phyloP scores from a whole-genome alignment of 2,329 filamentous ascomycete genomes.

The Tolypocladium guangdongense region DNA sequence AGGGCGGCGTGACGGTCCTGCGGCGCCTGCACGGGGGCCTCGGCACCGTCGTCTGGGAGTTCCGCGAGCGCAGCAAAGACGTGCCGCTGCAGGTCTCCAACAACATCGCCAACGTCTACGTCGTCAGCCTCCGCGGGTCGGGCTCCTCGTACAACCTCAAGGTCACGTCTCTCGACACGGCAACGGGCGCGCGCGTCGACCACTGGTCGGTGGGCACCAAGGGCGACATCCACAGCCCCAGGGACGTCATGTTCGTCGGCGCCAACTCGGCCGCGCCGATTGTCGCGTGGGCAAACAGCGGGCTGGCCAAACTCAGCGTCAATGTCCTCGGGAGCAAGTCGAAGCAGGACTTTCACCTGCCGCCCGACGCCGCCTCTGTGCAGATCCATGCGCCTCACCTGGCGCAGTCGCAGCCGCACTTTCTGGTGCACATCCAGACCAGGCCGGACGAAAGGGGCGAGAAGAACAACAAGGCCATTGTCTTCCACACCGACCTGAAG shows the following conservation, averaged over 20 bases:
- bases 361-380: slow-evolving; percentile 36
- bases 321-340: slow-evolving; percentile 56
- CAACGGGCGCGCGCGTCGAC: slow-evolving; percentile 60
- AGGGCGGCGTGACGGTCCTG: slow-evolving; percentile 45
- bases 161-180: slow-evolving; percentile 60
- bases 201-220: slow-evolving; percentile 66
- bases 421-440: slow-evolving; percentile 73
- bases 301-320: slow-evolving; percentile 52
- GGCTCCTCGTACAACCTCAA: slow-evolving; percentile 65
- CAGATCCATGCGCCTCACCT: slow-evolving; percentile 66
- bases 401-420: slow-evolving; percentile 64
- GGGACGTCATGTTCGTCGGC: slow-evolving; percentile 64
- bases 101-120: slow-evolving; percentile 60
- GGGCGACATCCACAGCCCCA: slow-evolving; percentile 52
- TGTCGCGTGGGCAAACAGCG: slow-evolving; percentile 62
- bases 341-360: slow-evolving; percentile 42
- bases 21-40: slow-evolving; percentile 62
- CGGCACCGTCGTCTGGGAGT: slow-evolving; percentile 71
- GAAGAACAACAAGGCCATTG: slow-evolving; percentile 61
- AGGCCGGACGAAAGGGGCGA: slow-evolving; percentile 25
- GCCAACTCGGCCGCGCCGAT: slow-evolving; percentile 66
- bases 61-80: slow-evolving; percentile 56
- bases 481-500: slow-evolving; percentile 73
- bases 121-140: slow-evolving; percentile 62
- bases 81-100: slow-evolving; percentile 64